Conservation (phyloP, 2,329 filamentous ascomycete genomes). For the Zymoseptoria passerinii region DNA sequence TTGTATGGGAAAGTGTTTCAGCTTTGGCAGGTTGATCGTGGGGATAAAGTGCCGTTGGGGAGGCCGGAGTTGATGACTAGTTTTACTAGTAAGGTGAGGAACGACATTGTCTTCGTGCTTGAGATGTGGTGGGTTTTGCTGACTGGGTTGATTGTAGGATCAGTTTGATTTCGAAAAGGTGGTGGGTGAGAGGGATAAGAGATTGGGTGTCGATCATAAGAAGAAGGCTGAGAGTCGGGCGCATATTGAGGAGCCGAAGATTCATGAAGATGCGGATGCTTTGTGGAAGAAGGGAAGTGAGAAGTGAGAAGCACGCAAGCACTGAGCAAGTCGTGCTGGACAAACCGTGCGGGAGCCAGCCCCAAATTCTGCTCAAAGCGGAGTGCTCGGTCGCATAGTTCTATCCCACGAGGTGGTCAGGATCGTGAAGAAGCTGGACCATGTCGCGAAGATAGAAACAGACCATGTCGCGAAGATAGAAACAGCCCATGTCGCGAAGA, state of each 20-base stretch:
- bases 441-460: too few relatives aligned
- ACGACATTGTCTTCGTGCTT: too few relatives aligned
- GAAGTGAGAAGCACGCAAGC: neutral
- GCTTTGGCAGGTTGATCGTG: conserved; percentile 75
- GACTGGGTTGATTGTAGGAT: conserved; percentile 47
- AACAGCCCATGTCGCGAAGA: too few relatives aligned
- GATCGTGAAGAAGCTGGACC: too few relatives aligned
- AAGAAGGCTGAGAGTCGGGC: conserved; percentile 47
- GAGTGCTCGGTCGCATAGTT: too few relatives aligned
- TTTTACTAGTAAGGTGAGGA: conserved; percentile 38
- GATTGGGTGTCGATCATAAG: conserved; percentile 45
- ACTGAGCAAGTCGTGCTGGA: neutral
- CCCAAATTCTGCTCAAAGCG: too few relatives aligned
- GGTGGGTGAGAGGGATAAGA: conserved; percentile 45
- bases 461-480: too few relatives aligned
- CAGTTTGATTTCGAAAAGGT: conserved; percentile 43
- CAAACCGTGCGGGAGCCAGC: neutral
- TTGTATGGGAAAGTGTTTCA: conserved; percentile 82
- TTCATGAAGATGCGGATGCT: conserved; percentile 42
- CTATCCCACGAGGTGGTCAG: too few relatives aligned
- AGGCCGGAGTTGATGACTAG: conserved; percentile 57
- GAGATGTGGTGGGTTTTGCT: conserved; percentile 25
- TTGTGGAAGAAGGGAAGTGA: conserved; percentile 34
- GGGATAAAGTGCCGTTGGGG: conserved; percentile 56
- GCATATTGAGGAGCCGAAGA: conserved; percentile 43